Percentiles rank a stretch among this genome's conserved stretches.
These are phyloP conservation scores for Asterochloris sp. DNA, from an alignment of 139 green algal species.

Conservation along the genomic window DNA sequence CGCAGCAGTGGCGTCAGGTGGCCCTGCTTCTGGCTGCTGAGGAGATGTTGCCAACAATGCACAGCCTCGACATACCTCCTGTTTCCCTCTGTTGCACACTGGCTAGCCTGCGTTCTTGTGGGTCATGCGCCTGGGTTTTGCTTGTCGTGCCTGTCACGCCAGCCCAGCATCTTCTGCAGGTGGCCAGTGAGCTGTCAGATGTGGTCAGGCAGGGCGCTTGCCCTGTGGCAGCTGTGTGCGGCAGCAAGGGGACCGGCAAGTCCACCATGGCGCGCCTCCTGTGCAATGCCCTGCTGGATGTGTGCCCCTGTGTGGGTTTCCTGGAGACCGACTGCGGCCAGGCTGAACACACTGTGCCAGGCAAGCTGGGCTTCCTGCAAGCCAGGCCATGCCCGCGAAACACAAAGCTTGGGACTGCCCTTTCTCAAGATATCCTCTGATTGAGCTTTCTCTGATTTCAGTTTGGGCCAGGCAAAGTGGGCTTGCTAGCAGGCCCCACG, in stretches of 20 bases:
- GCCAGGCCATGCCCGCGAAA: not conserved
- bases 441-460: too few species aligned
- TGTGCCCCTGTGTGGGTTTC: conserved; percentile 47
- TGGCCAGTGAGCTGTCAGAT: too few species aligned
- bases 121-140: too few species aligned
- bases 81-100: too few species aligned
- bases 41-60: too few species aligned
- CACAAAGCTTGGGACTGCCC: not conserved
- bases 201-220: not conserved
- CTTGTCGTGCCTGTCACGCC: too few species aligned
- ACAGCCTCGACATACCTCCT: too few species aligned
- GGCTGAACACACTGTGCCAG: conserved; percentile 76
- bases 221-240: conserved; percentile 47
- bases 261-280: conserved; percentile 67
- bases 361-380: not conserved
- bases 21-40: too few species aligned
- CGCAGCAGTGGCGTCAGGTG: too few species aligned
- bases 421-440: not conserved
- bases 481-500: too few species aligned
- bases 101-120: too few species aligned
- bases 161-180: too few species aligned
- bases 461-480: not conserved
- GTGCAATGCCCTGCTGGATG: conserved; percentile 47
- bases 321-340: conserved; percentile 87
- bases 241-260: conserved; percentile 81